Conservation (phyloP, 768 basidiomycete genomes). For the Candolleomyces aberdarensis region DNA sequence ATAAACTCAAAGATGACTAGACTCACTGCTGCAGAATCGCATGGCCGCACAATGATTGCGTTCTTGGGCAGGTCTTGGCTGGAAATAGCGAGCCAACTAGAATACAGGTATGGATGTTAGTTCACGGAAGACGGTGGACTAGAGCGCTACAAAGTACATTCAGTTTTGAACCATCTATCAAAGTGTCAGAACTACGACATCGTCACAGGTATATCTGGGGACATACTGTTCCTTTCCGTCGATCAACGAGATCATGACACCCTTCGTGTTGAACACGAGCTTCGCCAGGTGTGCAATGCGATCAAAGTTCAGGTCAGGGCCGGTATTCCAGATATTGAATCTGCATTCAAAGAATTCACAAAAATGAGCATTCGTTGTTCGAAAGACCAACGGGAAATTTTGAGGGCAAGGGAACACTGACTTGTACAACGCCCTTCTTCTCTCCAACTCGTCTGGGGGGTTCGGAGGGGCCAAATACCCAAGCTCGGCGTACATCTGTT, state of each 20-base stretch:
- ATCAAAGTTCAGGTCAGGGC: slow-evolving; percentile 87
- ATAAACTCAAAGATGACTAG: background rate
- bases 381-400: background rate
- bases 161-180: slow-evolving; percentile 82
- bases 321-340: slow-evolving; percentile 88
- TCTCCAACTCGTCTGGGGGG: slow-evolving; percentile 80
- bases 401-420: slow-evolving; percentile 28
- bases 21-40: slow-evolving; percentile 74
- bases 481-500: slow-evolving; percentile 58
- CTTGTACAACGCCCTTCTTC: slow-evolving; percentile 84
- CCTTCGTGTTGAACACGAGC: slow-evolving; percentile 87
- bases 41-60: slow-evolving; percentile 80
- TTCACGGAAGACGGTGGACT: background rate
- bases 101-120: slow-evolving; percentile 2
- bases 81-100: slow-evolving; percentile 15
- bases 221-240: slow-evolving; percentile 81
- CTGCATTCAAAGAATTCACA: slow-evolving; percentile 30
- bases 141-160: slow-evolving; percentile 50
- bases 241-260: slow-evolving; percentile 79
- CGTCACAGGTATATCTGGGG: background rate
- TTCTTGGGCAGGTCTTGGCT: slow-evolving; percentile 41
- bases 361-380: background rate
- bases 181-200: background rate
- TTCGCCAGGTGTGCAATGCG: slow-evolving; percentile 91
- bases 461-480: slow-evolving; percentile 78